Base-by-base conservation (phyloP, 768 basidiomycete genomes). In the Russula earlei region DNA sequence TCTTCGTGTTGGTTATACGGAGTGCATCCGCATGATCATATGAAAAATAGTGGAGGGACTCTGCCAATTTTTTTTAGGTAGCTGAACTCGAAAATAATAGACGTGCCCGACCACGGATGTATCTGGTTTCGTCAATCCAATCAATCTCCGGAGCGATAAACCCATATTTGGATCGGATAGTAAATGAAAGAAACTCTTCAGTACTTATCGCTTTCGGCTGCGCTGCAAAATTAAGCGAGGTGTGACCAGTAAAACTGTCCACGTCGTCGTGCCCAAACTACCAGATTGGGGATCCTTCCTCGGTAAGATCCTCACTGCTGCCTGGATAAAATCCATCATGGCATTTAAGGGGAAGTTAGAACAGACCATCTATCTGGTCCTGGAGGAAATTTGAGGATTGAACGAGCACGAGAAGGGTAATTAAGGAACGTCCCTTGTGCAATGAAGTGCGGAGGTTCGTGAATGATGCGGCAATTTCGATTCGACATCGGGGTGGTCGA, bases 221-320 rank as follows among this genome's bases (percentile, higher is more conserved):
- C 17, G 10, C 15, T 24, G 22, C 9, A 15, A 49, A 37, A 22
- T 14, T 15, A 22, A 51, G 34, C 19, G 10, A 31, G 5, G 29
- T 10, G 29, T 10, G 10, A 3, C 29, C 7, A 10, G 38, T 7
- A n/a, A n/a, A n/a, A n/a, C 17, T 19, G 14, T 20, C 46, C 52
- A 38, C 24, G 8, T 49, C 27, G 25, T 49, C 52, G 52, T 47
- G 41, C 22, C 52, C 40, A 54, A 54, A 22, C 20, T 58, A 44
- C 57, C 46, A 27, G 33, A 54, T 58, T 49, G 22, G 47, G 57
- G 44, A 48, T n/a, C 29, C 50, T 36, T 53, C 51, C 56, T 53
- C 56, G 47, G 46, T 53, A 49, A 58, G 52, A 58, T 54, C 56
- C 22, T 19, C 19, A 27, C 15, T 19, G 37, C 17, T 22, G 51